A percentile compares a stretch with the other conserved stretches of the same genome.
Conservation (phyloP, 2,329 filamentous ascomycete species). For the Arthrobotrys conoides region DNA sequence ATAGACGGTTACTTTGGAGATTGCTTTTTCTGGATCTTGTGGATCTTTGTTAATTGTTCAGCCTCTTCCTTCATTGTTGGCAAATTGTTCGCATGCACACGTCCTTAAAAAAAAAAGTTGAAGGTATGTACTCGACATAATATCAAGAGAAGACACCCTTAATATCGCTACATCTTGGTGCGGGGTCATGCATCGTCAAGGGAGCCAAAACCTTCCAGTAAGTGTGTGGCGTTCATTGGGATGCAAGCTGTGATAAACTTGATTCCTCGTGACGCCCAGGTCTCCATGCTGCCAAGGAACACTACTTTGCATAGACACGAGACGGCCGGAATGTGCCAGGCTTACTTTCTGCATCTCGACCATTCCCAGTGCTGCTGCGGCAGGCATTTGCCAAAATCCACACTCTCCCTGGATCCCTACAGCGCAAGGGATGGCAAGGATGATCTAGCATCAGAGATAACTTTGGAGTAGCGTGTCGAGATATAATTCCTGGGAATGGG, state of each 20-base stretch:
- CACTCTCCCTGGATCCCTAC: slow-evolving; percentile 54
- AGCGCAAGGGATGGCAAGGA: slow-evolving; percentile 40
- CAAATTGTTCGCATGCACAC: slow-evolving; percentile 28
- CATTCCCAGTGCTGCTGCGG: slow-evolving; percentile 45
- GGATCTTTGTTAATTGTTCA: slow-evolving; percentile 40
- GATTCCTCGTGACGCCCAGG: slow-evolving; percentile 60
- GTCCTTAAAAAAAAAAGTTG: slow-evolving; percentile 10
- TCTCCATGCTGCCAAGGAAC: slow-evolving; percentile 54
- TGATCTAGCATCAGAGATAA: slow-evolving; percentile 6
- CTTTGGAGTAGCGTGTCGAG: slow-evolving; percentile 43
- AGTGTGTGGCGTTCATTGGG: slow-evolving; percentile 53
- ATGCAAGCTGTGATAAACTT: slow-evolving; percentile 58
- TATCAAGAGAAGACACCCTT: slow-evolving; percentile 46
- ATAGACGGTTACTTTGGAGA: slow-evolving; percentile 25
- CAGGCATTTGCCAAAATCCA: slow-evolving; percentile 60
- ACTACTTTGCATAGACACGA: slow-evolving; percentile 42
- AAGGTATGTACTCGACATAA: slow-evolving; percentile 20
- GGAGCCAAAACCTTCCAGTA: slow-evolving; percentile 26
- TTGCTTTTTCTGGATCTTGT: slow-evolving; percentile 49
- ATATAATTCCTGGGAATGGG: slow-evolving; percentile 50
- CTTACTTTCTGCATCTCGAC: slow-evolving; percentile 39
- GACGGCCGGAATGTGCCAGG: slow-evolving; percentile 46
- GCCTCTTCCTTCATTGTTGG: slow-evolving; percentile 39
- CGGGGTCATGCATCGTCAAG: slow-evolving; percentile 57
- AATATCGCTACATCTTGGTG: slow-evolving; percentile 57